Conservation (phyloP, 2,329 filamentous ascomycete species). For the Beauveria pseudobassiana region DNA sequence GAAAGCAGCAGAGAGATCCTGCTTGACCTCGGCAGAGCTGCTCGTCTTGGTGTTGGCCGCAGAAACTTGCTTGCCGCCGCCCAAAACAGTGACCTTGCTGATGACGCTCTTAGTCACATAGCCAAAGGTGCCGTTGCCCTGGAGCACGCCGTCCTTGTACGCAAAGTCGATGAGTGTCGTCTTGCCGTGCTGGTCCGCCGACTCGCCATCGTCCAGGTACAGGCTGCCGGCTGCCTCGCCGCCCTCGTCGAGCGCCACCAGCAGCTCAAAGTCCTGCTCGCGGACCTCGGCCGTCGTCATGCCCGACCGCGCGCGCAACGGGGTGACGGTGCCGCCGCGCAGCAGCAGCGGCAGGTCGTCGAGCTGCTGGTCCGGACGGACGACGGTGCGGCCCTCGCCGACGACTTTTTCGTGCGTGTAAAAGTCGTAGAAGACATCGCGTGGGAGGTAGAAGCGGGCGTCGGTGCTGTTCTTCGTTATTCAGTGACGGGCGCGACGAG, state of each 20-base stretch:
- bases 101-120: conserved; percentile 38
- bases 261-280: conserved; percentile 59
- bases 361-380: conserved; percentile 28
- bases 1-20: conserved; percentile 8
- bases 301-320: conserved; percentile 45
- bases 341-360: conserved; percentile 58
- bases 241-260: conserved; percentile 57
- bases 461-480: conserved; percentile 31
- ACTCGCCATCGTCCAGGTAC: conserved; percentile 70
- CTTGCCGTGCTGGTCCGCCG: conserved; percentile 42
- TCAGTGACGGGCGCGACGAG: conserved; percentile 37
- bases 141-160: conserved; percentile 45
- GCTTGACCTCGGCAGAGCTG: neutral
- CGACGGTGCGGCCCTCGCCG: conserved; percentile 31
- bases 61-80: conserved; percentile 13
- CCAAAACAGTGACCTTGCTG: conserved; percentile 40
- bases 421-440: conserved; percentile 42
- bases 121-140: conserved; percentile 41
- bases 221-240: conserved; percentile 57
- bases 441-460: conserved; percentile 39
- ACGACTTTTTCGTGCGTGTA: conserved; percentile 37
- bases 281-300: conserved; percentile 59
- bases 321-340: conserved; percentile 58
- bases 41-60: neutral
- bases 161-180: conserved; percentile 50